Conservation (phyloP, 2,329 filamentous ascomycete genomes). For the Penicillium sp. region DNA sequence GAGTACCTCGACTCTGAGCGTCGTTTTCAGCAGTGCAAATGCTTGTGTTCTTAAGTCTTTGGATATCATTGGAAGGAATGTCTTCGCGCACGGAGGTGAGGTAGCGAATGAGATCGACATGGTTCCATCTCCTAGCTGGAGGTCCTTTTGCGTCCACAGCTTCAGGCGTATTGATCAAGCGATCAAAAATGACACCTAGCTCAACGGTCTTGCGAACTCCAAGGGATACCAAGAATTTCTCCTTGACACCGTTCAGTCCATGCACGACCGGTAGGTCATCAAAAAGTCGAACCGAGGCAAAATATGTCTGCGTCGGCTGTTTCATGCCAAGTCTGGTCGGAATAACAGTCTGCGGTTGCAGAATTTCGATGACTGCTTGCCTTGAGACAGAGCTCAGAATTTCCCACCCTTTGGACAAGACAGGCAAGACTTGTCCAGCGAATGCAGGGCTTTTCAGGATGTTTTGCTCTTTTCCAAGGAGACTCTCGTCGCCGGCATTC, state of each 20-base stretch:
- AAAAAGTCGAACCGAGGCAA: slow-evolving; percentile 91
- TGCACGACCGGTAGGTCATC: slow-evolving; percentile 87
- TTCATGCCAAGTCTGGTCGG: slow-evolving; percentile 92
- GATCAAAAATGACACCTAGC: slow-evolving; percentile 87
- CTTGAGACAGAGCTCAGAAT: slow-evolving; percentile 71
- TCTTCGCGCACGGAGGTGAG: slow-evolving; percentile 87
- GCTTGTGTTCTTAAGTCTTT: slow-evolving; percentile 74
- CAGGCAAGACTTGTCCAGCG: slow-evolving; percentile 74
- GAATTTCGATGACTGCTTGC: slow-evolving; percentile 65
- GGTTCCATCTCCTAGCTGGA: slow-evolving; percentile 73
- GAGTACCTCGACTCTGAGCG: slow-evolving; percentile 61
- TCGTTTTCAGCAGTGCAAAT: slow-evolving; percentile 79
- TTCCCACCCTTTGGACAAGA: slow-evolving; percentile 92
- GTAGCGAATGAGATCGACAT: slow-evolving; percentile 93
- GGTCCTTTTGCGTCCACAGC: slow-evolving; percentile 54
- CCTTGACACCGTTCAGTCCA: slow-evolving; percentile 79
- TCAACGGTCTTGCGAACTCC: slow-evolving; percentile 96
- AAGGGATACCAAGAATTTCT: slow-evolving; percentile 82
- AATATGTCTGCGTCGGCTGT: slow-evolving; percentile 84
- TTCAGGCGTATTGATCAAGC: slow-evolving; percentile 70
- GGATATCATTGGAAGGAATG: slow-evolving; percentile 82
- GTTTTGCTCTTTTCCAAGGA: slow-evolving; percentile 67
- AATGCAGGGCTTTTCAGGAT: slow-evolving; percentile 76
- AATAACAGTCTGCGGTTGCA: slow-evolving; percentile 75
- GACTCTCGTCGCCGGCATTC: slow-evolving; percentile 63